Conservation (phyloP, 768 basidiomycete species). For the Rhodotorula kratochvilovae region DNA sequence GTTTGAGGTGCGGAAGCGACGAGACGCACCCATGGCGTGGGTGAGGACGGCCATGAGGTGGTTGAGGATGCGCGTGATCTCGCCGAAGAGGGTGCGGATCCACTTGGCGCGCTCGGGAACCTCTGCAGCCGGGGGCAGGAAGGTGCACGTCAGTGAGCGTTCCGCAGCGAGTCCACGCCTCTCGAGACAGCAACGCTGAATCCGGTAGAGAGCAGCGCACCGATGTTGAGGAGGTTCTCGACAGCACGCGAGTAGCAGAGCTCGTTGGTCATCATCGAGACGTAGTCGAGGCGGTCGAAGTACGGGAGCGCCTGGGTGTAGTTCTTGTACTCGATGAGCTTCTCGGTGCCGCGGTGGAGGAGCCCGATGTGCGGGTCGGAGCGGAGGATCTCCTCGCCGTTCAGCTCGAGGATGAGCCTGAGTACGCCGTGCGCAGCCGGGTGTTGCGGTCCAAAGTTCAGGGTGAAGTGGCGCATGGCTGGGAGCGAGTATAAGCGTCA, state of each 20-base stretch:
- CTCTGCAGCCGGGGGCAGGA: conserved; percentile 59
- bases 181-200: too few species aligned
- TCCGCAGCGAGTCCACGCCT: too few species aligned
- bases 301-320: conserved; percentile 96
- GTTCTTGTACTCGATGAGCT: conserved; percentile 97
- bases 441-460: conserved; percentile 65
- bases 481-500: conserved; percentile 53
- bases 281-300: conserved; percentile 98
- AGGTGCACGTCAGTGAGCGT: neutral
- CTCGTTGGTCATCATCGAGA: conserved; percentile 99
- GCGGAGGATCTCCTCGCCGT: conserved; percentile 79
- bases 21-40: conserved; percentile 58
- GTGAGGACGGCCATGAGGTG: conserved; percentile 97
- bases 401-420: conserved; percentile 92
- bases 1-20: neutral
- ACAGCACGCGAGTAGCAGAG: conserved; percentile 94
- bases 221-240: conserved; percentile 83
- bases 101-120: conserved; percentile 96
- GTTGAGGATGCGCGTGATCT: conserved; percentile 92
- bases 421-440: conserved; percentile 98
- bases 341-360: conserved; percentile 95
- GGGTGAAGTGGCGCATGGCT: conserved; percentile 80
- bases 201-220: neutral
- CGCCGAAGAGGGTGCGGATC: conserved; percentile 95
- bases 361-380: conserved; percentile 71